Evolutionary conservation across 192 early-diverging fungal species (phyloP), one percentile per base, ranked within the genome.

Genomic region (Mortierella antarctica): DNA sequence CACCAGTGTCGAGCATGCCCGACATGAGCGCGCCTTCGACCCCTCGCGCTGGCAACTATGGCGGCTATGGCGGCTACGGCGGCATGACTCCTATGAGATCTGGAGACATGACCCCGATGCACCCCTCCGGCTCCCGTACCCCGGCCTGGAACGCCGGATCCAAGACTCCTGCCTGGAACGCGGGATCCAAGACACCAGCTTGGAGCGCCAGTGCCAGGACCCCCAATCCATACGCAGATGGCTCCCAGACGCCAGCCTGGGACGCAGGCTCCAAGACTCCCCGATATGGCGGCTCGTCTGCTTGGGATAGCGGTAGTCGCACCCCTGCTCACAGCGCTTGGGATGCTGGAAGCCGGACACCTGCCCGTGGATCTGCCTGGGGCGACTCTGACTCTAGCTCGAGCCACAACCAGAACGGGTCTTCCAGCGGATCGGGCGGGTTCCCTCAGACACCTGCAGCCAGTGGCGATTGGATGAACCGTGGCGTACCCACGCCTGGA

Each of bases 121-220:
- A 76, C 49, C 56, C 54, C 2, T 73, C 57, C 44, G 88, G 87
- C 63, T 76, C 83, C n/a, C 74, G 84, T 53, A 92, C 92, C 44
- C 91, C 91, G 44, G 88, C 89, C 31, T 92, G 93, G 92, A 88
- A 89, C 81, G 83, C 87, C 62, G 92, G 89, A 55, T 79, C 84
- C 23, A 82, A 82, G 46, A 88, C 91, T 7, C 89, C 87, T 20
- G 84, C 83, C 44, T 86, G 87, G 88, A 85, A 85, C 57, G 75
- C 76, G 50, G 86, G 88, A 47, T 73, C 81, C 53, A 82, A 87
- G 40, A 92, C 92, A 1, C 93, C 91, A 18, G 65, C 74, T 3
- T 83, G 73, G 65, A 78, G 66, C 59, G 71, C 71, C 53, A 74
- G 60, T 23, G 62, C 68, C 53, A 62, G 83, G 41, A 91, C 91